Evolutionary conservation across 2,329 filamentous ascomycete genomes (phyloP), one percentile per base, ranked within the genome.

Genomic region (Neofusicoccum cordaticola): DNA sequence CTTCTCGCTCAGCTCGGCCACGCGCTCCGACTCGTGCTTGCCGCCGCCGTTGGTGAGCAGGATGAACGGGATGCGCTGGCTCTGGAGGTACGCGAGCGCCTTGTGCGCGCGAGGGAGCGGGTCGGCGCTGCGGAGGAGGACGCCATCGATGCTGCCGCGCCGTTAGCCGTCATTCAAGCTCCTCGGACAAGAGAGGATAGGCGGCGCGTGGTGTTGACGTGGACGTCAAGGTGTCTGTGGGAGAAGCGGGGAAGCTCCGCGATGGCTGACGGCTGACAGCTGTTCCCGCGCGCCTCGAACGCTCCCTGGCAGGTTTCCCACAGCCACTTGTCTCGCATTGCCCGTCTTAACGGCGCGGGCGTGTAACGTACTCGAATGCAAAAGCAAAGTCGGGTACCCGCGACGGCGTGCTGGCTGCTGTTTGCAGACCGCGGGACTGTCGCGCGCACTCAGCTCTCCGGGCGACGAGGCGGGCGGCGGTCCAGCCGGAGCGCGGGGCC

Each of bases 11-110:
- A 96, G 82, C 66, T 93, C 89, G 7, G 81, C 81, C 35, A 92
- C 89, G 17, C 92, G 86, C 65, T 90, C 88, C 2, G 81, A 81
- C 78, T 98, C 94, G 67, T 88, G 86, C 73, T 90, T 92, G 65
- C 95, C 95, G 47, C 95, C 95, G 70, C 95, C 95, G 78, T 99
- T 99, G 66, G 95, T 99, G 67, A 99, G 84, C 39, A 99, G 86
- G 71, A 99, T 94, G 79, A 96, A 98, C 12, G 93, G 93, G 51
- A 97, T 92, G 52, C 86, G 83, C 72, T 93, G 84, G 52, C 84
- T 79, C 70, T 93, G 87, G 19, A 98, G 87, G 71, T 88, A 89
- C 35, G 82, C 80, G 19, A 99, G 84, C 13, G 93, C 85, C 72
- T 91, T 84, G 1, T 86, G 82, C 1, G 95, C 94, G 37, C 91